These are phyloP conservation scores for Stephanodiscus minutulus DNA, from an alignment of 108 stramenopile species.

Conservation along the genomic window DNA sequence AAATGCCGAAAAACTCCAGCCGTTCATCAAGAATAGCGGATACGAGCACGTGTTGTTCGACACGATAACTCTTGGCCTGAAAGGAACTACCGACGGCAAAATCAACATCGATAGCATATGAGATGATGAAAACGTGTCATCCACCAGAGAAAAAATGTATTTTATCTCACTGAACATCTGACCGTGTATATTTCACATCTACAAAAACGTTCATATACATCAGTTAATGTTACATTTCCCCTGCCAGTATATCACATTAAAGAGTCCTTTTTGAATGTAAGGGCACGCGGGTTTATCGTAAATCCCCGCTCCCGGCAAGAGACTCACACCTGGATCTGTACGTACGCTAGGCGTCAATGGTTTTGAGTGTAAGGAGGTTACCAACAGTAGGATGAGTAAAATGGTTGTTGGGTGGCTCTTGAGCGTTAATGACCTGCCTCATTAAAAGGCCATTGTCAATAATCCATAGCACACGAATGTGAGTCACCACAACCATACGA, in stretches of 20 bases:
- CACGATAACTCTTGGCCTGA: slow-evolving; percentile 69
- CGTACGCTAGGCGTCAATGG: too few relatives aligned
- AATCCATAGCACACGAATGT: neutral
- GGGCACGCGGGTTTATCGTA: too few relatives aligned
- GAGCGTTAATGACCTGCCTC: too few relatives aligned
- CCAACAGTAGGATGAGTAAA: too few relatives aligned
- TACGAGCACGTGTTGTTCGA: slow-evolving; percentile 80
- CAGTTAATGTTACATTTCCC: neutral
- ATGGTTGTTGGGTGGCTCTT: too few relatives aligned
- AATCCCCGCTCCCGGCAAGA: too few relatives aligned
- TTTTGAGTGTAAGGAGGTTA: too few relatives aligned
- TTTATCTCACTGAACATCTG: neutral
- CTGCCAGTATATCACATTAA: neutral
- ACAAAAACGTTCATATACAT: neutral
- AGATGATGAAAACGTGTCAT: slow-evolving; percentile 1
- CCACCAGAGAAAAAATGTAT: neutral
- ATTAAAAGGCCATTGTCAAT: neutral
- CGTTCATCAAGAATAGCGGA: slow-evolving; percentile 77
- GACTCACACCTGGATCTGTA: too few relatives aligned
- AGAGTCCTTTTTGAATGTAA: too few relatives aligned
- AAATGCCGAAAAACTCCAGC: slow-evolving; percentile 81
- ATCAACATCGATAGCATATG: slow-evolving; percentile 46
- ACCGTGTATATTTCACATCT: neutral
- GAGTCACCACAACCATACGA: neutral
- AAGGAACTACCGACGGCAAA: slow-evolving; percentile 52